Evolutionary conservation across 257 asterid species (phyloP).

Genomic region (Przewalskia tangutica): DNA sequence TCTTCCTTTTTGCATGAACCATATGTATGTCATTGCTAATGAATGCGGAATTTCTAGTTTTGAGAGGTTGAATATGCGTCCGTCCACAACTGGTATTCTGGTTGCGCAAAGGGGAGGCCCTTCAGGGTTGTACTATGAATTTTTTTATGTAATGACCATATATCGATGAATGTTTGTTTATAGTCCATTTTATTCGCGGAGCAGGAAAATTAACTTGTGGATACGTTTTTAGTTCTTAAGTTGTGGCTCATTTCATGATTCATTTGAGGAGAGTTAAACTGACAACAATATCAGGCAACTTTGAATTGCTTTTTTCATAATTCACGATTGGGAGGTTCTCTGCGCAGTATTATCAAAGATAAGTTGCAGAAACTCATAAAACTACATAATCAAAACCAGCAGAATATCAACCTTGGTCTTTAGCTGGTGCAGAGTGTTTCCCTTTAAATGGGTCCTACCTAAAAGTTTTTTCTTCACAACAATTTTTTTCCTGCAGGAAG

Average conservation of each 20-base stretch:
- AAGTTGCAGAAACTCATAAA: not conserved
- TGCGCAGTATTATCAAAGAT: not conserved
- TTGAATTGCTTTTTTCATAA: not conserved
- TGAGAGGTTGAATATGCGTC: not conserved
- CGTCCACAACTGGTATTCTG: not conserved
- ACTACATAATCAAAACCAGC: not conserved
- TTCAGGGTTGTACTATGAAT: not conserved
- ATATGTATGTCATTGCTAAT: not conserved
- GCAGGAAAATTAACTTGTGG: not conserved
- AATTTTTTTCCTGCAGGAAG: too few relatives aligned
- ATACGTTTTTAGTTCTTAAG: not conserved
- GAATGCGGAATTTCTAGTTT: not conserved
- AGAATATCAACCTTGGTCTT: too few relatives aligned
- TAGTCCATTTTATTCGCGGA: not conserved
- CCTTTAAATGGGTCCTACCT: too few relatives aligned
- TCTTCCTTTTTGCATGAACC: not conserved
- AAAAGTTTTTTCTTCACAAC: too few relatives aligned
- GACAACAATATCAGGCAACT: too few relatives aligned
- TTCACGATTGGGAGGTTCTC: not conserved
- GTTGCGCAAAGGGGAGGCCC: not conserved
- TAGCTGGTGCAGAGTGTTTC: too few relatives aligned
- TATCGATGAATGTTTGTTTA: not conserved
- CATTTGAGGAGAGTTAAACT: not conserved
- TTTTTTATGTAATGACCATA: not conserved
- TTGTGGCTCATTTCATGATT: not conserved